phyloP scores from a whole-genome alignment of 1,284 basidiomycete genomes.

The Malassezia vespertilionis region DNA sequence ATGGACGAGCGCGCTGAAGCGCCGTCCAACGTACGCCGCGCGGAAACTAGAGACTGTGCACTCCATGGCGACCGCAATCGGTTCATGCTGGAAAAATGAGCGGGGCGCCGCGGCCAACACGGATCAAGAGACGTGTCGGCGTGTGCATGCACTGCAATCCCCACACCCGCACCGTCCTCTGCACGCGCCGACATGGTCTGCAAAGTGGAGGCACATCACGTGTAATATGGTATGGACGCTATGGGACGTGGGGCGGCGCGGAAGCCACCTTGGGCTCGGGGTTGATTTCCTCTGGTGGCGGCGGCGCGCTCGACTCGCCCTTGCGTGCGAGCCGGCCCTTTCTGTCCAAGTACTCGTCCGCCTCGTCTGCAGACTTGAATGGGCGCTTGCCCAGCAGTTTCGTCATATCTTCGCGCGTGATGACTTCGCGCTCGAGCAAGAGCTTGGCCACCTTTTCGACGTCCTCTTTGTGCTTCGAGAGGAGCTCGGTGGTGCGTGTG shows the following conservation, averaged over 20 bases:
- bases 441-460: slow-evolving; percentile 89
- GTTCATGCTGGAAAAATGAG: neutral
- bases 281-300: slow-evolving; percentile 33
- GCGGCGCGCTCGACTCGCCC: slow-evolving; percentile 37
- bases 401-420: slow-evolving; percentile 86
- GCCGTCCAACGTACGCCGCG: neutral
- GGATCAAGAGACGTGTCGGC: neutral
- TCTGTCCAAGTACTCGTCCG: slow-evolving; percentile 46
- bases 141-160: too few relatives aligned
- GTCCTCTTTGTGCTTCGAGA: slow-evolving; percentile 70
- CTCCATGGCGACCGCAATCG: slow-evolving; percentile 14
- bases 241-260: neutral
- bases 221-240: neutral
- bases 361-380: slow-evolving; percentile 60
- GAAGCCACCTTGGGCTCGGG: slow-evolving; percentile 27
- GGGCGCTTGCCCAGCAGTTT: slow-evolving; percentile 70
- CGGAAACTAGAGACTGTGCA: neutral
- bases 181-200: too few relatives aligned
- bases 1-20: neutral
- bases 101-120: neutral
- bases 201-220: neutral
- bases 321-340: slow-evolving; percentile 32
- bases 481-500: slow-evolving; percentile 67
- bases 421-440: slow-evolving; percentile 83
- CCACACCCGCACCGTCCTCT: too few relatives aligned